These are phyloP conservation scores for Colletotrichum echinochloae DNA, from an alignment of 2,329 filamentous ascomycete genomes.

Conservation along the genomic window DNA sequence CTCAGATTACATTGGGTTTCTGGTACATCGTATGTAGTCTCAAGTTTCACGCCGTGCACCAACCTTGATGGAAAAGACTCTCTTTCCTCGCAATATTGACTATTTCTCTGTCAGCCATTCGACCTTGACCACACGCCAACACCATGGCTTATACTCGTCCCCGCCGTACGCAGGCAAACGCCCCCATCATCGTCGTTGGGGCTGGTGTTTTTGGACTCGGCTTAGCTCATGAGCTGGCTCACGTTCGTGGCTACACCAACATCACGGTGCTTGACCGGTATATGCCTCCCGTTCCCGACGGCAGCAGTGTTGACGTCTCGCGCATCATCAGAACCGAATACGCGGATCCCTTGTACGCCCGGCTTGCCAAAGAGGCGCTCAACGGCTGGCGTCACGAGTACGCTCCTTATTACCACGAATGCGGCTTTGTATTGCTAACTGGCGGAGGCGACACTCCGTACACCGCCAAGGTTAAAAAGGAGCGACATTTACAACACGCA, in stretches of 20 bases:
- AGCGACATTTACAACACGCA: neutral
- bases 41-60: neutral
- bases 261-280: slow-evolving; percentile 52
- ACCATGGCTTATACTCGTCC: neutral
- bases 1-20: neutral
- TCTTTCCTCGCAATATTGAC: neutral
- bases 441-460: slow-evolving; percentile 42
- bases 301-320: slow-evolving; percentile 55
- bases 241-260: slow-evolving; percentile 45
- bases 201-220: no score
- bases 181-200: neutral
- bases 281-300: slow-evolving; percentile 50
- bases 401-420: slow-evolving; percentile 47
- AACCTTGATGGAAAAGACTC: neutral
- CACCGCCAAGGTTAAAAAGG: slow-evolving; percentile 38
- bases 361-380: slow-evolving; percentile 43
- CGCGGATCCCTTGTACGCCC: slow-evolving; percentile 67
- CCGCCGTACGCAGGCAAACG: neutral
- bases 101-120: neutral
- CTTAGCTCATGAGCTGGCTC: neutral
- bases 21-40: neutral
- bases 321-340: slow-evolving; percentile 67
- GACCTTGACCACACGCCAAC: neutral
- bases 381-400: slow-evolving; percentile 46
- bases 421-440: slow-evolving; percentile 49